phyloP scores from a whole-genome alignment of 2,329 filamentous ascomycete genomes.

The Phoma herbarum region DNA sequence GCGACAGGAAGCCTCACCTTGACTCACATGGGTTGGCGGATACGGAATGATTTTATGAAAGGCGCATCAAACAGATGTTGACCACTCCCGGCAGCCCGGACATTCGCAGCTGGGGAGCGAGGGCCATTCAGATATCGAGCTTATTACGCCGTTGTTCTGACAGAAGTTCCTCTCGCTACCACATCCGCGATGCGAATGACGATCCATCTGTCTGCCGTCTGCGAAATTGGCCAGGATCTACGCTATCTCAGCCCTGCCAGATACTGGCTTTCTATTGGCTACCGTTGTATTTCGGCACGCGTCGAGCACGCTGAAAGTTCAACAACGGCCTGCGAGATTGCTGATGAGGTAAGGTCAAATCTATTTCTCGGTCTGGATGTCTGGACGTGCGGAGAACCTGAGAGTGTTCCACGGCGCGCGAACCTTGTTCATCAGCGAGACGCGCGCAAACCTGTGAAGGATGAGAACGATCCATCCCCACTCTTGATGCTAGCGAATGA shows the following conservation, averaged over 20 bases:
- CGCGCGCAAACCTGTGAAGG: neutral
- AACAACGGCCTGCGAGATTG: slow-evolving; percentile 19
- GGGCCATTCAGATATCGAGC: neutral
- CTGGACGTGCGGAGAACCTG: slow-evolving; percentile 14
- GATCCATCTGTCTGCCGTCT: slow-evolving; percentile 29
- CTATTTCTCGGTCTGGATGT: slow-evolving; percentile 14
- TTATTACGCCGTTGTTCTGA: slow-evolving; percentile 15
- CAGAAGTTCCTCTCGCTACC: slow-evolving; percentile 13
- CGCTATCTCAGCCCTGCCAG: slow-evolving; percentile 28
- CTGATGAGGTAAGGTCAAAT: slow-evolving; percentile 19
- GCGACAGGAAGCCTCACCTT: neutral
- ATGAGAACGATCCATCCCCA: slow-evolving; percentile 1
- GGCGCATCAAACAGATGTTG: neutral
- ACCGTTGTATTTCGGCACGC: slow-evolving; percentile 14
- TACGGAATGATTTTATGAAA: slow-evolving; percentile 1
- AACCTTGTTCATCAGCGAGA: slow-evolving; percentile 15
- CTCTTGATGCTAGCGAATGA: neutral
- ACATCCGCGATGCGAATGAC: slow-evolving; percentile 15
- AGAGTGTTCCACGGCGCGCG: neutral
- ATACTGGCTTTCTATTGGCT: slow-evolving; percentile 19
- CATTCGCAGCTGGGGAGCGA: neutral
- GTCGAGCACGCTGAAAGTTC: slow-evolving; percentile 20
- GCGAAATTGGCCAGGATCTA: slow-evolving; percentile 36
- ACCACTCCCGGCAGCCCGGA: neutral
- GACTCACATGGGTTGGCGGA: slow-evolving; percentile 1